phyloP scores from a whole-genome alignment of 441 rosid species.

The Macaranga tanarius region DNA sequence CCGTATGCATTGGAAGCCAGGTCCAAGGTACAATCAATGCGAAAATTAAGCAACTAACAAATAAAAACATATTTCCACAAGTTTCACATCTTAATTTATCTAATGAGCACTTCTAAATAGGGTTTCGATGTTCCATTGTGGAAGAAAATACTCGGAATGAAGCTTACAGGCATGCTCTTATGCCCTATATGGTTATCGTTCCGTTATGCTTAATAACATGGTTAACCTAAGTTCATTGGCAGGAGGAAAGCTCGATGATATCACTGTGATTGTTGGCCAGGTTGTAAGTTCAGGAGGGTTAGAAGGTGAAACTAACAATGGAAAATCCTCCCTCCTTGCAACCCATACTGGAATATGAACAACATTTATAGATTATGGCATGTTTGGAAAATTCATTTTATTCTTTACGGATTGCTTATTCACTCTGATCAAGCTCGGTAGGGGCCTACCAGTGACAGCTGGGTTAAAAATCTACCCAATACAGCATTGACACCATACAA shows the following conservation, averaged over 20 bases:
- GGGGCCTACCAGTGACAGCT: no score
- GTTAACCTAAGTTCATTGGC: constrained; percentile 20
- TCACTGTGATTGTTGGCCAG: constrained; percentile 77
- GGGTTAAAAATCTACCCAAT: not conserved
- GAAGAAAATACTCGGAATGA: constrained; percentile 72
- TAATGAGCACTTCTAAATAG: constrained; percentile 32
- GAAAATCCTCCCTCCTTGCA: not conserved
- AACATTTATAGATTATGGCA: no score
- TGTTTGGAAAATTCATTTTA: not conserved
- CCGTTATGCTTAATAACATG: not conserved
- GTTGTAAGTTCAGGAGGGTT: constrained; percentile 38
- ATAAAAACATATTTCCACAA: not conserved
- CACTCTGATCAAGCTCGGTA: not conserved
- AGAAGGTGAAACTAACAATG: not conserved
- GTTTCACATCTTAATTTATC: not conserved
- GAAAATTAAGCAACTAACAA: not conserved
- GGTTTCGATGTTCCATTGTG: constrained; percentile 68
- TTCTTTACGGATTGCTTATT: not conserved
- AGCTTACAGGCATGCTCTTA: constrained; percentile 58
- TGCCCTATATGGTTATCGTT: not conserved
- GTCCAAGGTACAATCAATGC: constrained; percentile 49
- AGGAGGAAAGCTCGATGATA: constrained; percentile 93
- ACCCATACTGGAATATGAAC: no score
- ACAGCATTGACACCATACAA: not conserved
- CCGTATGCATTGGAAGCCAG: constrained; percentile 84